Percentiles rank a stretch among this genome's conserved stretches.
These are phyloP conservation scores for Pseudoneurospora amorphoporcata DNA, from an alignment of 495 filamentous ascomycete genomes.

Conservation along the genomic window DNA sequence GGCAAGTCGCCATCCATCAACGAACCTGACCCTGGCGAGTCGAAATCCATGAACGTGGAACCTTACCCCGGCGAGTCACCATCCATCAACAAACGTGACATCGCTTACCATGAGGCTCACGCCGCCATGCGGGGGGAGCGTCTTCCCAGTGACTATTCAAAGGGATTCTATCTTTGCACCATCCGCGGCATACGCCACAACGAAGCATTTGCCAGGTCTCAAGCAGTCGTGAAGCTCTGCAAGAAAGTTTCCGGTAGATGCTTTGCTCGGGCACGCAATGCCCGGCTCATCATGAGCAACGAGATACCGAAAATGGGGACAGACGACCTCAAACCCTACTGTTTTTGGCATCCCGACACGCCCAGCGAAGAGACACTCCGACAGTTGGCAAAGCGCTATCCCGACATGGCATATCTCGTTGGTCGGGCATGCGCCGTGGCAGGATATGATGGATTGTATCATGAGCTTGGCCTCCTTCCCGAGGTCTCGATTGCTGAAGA, in stretches of 20 bases:
- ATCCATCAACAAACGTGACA: background rate
- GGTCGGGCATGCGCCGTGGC: slow-evolving; percentile 12
- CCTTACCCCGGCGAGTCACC: background rate
- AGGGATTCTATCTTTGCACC: background rate
- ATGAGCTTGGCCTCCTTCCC: slow-evolving; percentile 9
- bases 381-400: slow-evolving; percentile 8
- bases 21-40: too few relatives aligned
- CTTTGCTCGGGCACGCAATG: slow-evolving; percentile 20
- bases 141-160: background rate
- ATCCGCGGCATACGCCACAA: background rate
- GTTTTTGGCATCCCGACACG: slow-evolving; percentile 32
- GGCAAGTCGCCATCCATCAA: too few relatives aligned
- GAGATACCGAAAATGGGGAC: slow-evolving; percentile 21
- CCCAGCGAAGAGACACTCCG: slow-evolving; percentile 27
- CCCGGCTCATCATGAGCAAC: slow-evolving; percentile 32
- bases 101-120: background rate
- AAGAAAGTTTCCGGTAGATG: background rate
- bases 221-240: background rate
- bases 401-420: slow-evolving; percentile 7
- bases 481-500: slow-evolving; percentile 12
- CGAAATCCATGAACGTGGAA: too few relatives aligned
- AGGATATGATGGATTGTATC: slow-evolving; percentile 7
- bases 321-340: slow-evolving; percentile 28
- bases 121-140: background rate
- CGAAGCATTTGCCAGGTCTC: background rate